These are phyloP conservation scores for Cladosporium sp. DNA, from an alignment of 2,329 filamentous ascomycete genomes.

Conservation along the genomic window DNA sequence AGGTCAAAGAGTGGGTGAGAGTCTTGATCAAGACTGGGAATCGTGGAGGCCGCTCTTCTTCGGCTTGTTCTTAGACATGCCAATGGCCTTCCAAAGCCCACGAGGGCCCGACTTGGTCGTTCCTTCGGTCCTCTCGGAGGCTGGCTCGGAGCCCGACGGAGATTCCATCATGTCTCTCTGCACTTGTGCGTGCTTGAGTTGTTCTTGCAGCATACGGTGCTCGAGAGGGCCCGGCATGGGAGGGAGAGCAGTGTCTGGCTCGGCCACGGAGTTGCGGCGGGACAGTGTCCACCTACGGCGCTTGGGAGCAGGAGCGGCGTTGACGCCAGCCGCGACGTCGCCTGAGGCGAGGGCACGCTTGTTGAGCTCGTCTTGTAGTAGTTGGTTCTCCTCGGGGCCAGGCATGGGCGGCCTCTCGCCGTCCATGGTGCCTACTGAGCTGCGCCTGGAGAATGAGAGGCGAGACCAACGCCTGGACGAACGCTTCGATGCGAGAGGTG, in stretches of 20 bases:
- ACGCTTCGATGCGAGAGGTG: slow-evolving; percentile 10
- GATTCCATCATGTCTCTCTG: slow-evolving; percentile 12
- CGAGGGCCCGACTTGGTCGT: slow-evolving; percentile 1
- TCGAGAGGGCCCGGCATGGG: slow-evolving; percentile 14
- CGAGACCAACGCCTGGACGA: slow-evolving; percentile 15
- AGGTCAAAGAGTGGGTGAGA: neutral
- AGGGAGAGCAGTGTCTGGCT: slow-evolving; percentile 13
- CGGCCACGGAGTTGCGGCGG: slow-evolving; percentile 8
- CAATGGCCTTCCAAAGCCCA: slow-evolving; percentile 15
- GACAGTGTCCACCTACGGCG: slow-evolving; percentile 7
- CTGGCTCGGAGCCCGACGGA: slow-evolving; percentile 10
- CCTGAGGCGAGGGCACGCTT: slow-evolving; percentile 10
- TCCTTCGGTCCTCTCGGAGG: slow-evolving; percentile 1
- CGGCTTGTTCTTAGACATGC: slow-evolving; percentile 9
- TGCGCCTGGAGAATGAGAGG: slow-evolving; percentile 14
- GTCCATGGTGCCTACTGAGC: slow-evolving; percentile 13
- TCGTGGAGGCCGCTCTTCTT: slow-evolving; percentile 10
- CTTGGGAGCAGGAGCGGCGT: neutral
- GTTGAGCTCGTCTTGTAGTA: slow-evolving; percentile 18
- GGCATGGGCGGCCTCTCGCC: slow-evolving; percentile 13
- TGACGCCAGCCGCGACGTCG: slow-evolving; percentile 12
- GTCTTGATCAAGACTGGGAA: neutral
- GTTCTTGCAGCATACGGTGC: slow-evolving; percentile 10
- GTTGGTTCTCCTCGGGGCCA: slow-evolving; percentile 13
- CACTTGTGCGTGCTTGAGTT: slow-evolving; percentile 14